Conservation (phyloP, 176 grass and related monocot genomes). For the Coix lacrymajobi region DNA sequence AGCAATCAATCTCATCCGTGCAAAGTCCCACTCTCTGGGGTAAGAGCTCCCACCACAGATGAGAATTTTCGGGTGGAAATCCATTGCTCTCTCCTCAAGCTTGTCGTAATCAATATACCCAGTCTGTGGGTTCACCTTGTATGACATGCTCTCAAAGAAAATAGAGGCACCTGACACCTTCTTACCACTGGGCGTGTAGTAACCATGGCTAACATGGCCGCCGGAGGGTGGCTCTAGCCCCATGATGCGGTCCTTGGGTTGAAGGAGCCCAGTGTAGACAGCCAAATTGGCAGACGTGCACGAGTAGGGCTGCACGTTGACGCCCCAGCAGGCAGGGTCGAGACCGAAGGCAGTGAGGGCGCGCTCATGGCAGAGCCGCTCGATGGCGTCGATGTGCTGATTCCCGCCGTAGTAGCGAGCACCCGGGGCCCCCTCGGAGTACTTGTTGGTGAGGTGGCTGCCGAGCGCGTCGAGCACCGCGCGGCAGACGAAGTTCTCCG, state of each 20-base stretch:
- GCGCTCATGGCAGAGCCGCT: conserved; percentile 69
- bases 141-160: conserved; percentile 93
- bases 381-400: conserved; percentile 89
- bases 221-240: conserved; percentile 89
- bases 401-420: conserved; percentile 87
- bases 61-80: conserved; percentile 94
- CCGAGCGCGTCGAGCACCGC: conserved; percentile 91
- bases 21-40: conserved; percentile 93
- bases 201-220: conserved; percentile 96
- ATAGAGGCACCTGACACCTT: conserved; percentile 93
- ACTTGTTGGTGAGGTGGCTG: conserved; percentile 99
- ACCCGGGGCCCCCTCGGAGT: conserved; percentile 78
- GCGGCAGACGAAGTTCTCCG: conserved; percentile 96
- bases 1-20: conserved; percentile 71
- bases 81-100: conserved; percentile 78
- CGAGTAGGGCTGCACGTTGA: conserved; percentile 90
- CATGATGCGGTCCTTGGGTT: conserved; percentile 92
- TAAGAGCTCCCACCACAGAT: conserved; percentile 98
- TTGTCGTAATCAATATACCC: conserved; percentile 95
- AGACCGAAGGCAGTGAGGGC: conserved; percentile 68
- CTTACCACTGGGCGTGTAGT: conserved; percentile 80
- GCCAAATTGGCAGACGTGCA: conserved; percentile 95
- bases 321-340: conserved; percentile 74
- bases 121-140: conserved; percentile 92
- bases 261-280: conserved; percentile 81